Base-by-base conservation (phyloP, 2,329 filamentous ascomycete genomes). In the Aspergillus japonicus region DNA sequence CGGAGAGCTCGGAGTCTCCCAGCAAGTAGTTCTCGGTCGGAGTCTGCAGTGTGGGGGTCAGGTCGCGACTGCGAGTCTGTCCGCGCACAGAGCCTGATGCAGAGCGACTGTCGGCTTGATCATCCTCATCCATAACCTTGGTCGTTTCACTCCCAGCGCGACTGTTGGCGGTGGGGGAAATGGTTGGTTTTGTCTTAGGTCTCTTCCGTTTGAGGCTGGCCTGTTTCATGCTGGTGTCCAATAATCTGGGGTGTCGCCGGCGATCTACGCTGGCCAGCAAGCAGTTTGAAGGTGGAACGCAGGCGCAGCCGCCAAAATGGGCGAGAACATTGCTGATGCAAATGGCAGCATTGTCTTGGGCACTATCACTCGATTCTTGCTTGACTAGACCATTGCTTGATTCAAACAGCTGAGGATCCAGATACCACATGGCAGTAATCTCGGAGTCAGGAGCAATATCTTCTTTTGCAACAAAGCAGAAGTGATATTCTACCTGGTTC, bases 391-490 rank as follows among this genome's bases (percentile, higher is more conserved):
- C 73, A 64, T 77, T 75, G 44, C 68, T 70, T 5, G 75, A 71
- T 44, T 71, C 70, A 50, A 72, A 73, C 19, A 78, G 66, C 51
- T 77, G 73, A 19, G 74, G 70, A 56, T 80, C 77, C 10, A 80
- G 68, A 63, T 80, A 81, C 80, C 80, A 82, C 62, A 76, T 79
- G 3, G 78, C 77, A 4, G 80, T 81, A 26, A 82, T 73, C 64
- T 82, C 80, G 1, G 78, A 71, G 56, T 78, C 74, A n/a, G 86
- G 80, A 16, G 83, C 76, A 58, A 98, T 92, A 42, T 88, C 83
- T 56, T 89, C 85, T 67, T 91, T 91, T 68, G 92, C 92, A 60
- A 96, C 87, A 64, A 97, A 88, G 85, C 94, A 97, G 74, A 98
- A 96, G 71, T 95, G 91, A 71, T 94, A 96, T 65, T 94, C 89